Conservation (phyloP, 2,329 filamentous ascomycete genomes). For the Neopestalotiopsis rosae region DNA sequence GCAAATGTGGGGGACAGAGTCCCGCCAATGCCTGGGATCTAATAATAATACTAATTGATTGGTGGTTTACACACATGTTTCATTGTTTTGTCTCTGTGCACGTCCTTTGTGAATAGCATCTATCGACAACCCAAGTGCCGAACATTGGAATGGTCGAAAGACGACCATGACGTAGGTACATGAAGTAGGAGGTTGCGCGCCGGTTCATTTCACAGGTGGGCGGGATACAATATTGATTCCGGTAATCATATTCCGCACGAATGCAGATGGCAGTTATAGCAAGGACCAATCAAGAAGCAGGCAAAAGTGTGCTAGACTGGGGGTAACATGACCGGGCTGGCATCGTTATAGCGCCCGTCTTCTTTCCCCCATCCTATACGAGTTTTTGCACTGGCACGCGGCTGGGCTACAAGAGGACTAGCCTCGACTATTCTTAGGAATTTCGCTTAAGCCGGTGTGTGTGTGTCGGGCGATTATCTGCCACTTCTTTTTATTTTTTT, state of each 20-base stretch:
- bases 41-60: constrained; percentile 22
- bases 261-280: not conserved
- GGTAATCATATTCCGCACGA: not conserved
- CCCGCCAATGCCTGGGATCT: constrained; percentile 16
- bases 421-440: not conserved
- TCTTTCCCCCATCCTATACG: not conserved
- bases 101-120: not conserved
- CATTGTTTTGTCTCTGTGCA: not conserved
- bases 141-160: not conserved
- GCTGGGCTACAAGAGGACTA: not conserved
- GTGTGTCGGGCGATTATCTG: too few relatives aligned
- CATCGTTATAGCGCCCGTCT: not conserved
- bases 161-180: not conserved
- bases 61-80: not conserved
- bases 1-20: not conserved
- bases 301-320: not conserved
- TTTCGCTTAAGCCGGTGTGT: not conserved
- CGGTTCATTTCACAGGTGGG: not conserved
- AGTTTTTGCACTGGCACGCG: not conserved
- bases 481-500: too few relatives aligned
- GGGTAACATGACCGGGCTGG: not conserved
- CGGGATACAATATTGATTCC: not conserved
- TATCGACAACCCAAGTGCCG: not conserved
- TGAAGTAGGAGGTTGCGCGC: not conserved
- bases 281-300: not conserved